Evolutionary conservation across 495 filamentous ascomycete species (phyloP), one percentile per base, ranked within the genome.

Genomic region (Apodospora peruviana): DNA sequence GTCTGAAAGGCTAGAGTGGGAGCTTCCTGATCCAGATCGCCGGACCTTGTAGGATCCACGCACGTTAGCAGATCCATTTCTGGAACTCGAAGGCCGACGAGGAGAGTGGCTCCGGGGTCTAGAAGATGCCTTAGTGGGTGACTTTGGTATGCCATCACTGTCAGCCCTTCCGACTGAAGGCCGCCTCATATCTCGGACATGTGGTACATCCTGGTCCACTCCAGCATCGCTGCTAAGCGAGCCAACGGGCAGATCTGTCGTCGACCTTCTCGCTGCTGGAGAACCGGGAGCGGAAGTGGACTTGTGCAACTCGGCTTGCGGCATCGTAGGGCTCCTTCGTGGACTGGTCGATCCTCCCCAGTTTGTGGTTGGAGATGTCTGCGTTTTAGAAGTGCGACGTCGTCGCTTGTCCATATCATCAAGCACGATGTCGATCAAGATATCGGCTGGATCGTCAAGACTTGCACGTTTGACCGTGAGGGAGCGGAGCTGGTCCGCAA

Each of bases 361-460:
- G 2, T 80, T 76, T 19, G 81, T 68, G 16, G 81, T 80, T 25
- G 91, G 88, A 2, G 91, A 94, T 21, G 81, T 74, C 48, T 90
- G 87, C 10, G 79, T 74, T 66, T 95, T 96, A 47, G 90, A 86
- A 2, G 91, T 93, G 22, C 93, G 83, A 41, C 87, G 80, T 16
- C 93, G 82, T 38, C 93, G 80, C 68, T 86, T 89, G 60, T 96
- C 90, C 76, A 94, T 91, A 62, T 98, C 93, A 60, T 98, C 93
- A 51, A 97, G 67, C 19, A 98, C 93, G 56, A 98, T 91, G 45
- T 91, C 82, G 43, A 90, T 87, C 48, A 98, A 70, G 37, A 97
- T 74, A 62, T 98, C 93, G 4, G 83, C 81, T 7, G 88, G 91
- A 60, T 98, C 91, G 53, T 96, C 91, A 29, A 97, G 71, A 53